These are phyloP conservation scores for Globisporangium spinosum DNA, from an alignment of 352 stramenopile species.

Conservation along the genomic window DNA sequence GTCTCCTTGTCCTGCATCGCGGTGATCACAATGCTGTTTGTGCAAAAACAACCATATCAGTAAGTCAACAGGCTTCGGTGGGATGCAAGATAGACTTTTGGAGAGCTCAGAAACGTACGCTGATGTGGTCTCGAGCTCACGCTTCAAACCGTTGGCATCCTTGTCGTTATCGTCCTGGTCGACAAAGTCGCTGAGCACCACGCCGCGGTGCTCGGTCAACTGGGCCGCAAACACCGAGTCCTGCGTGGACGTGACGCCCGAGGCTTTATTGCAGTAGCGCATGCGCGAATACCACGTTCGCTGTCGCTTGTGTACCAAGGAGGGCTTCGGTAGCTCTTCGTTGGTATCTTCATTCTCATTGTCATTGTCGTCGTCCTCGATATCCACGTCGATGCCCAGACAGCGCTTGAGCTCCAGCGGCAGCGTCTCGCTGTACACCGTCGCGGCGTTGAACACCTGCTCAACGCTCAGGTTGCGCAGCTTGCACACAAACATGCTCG, in stretches of 20 bases:
- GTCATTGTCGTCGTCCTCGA: neutral
- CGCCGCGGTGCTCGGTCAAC: conserved; percentile 26
- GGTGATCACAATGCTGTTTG: conserved; percentile 7
- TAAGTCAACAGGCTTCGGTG: neutral
- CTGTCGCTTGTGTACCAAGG: neutral
- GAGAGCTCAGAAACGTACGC: conserved; percentile 24
- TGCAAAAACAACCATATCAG: neutral
- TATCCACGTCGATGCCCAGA: conserved; percentile 27
- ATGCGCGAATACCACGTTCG: conserved; percentile 26
- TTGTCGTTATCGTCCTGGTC: conserved; percentile 31
- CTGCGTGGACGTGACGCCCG: conserved; percentile 27
- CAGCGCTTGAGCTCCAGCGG: conserved; percentile 31
- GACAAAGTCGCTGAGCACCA: conserved; percentile 45
- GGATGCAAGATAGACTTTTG: neutral
- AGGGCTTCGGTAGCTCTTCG: neutral
- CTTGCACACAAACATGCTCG: conserved; percentile 46
- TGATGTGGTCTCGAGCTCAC: conserved; percentile 20
- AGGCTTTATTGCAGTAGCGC: conserved; percentile 32
- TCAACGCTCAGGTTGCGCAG: conserved; percentile 34
- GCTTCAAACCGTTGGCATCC: neutral
- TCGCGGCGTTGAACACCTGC: conserved; percentile 27
- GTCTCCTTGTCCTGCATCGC: conserved; percentile 25
- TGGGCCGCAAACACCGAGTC: conserved; percentile 34
- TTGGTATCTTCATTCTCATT: neutral
- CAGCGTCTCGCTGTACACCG: conserved; percentile 37